Percentiles rank a stretch among this genome's conserved stretches.
Conservation (phyloP, 148 eudicot species). For the Oxyria digyna region DNA sequence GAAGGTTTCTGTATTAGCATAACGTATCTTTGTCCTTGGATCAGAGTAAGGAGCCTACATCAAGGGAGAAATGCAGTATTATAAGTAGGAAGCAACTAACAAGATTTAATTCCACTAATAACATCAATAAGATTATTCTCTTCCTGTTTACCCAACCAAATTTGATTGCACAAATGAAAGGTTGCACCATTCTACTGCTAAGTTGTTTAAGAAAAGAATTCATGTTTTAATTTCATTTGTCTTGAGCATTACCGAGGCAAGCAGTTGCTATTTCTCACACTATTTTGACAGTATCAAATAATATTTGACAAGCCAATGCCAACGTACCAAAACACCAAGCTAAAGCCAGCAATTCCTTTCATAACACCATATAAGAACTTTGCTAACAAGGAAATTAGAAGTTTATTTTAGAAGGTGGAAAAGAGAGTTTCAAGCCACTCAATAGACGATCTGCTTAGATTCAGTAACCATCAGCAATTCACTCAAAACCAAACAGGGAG, state of each 20-base stretch:
- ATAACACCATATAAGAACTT: neutral
- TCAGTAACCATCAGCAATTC: neutral
- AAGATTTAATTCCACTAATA: too few species aligned
- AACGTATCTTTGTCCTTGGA: constrained; percentile 89
- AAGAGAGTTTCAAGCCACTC: neutral
- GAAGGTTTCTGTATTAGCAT: constrained; percentile 79
- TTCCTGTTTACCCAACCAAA: too few species aligned
- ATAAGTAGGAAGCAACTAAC: neutral
- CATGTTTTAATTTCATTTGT: too few species aligned
- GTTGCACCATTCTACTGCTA: too few species aligned
- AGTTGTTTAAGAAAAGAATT: too few species aligned
- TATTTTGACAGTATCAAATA: neutral
- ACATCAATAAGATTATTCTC: too few species aligned
- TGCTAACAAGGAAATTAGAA: neutral
- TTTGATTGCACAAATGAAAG: too few species aligned
- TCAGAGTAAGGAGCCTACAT: constrained; percentile 83
- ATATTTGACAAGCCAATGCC: neutral
- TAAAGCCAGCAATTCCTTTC: neutral
- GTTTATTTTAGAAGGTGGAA: neutral
- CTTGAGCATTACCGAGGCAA: too few species aligned
- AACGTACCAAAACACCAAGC: neutral
- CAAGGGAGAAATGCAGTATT: neutral
- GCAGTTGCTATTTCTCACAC: neutral
- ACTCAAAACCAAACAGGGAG: neutral
- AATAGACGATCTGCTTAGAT: neutral